Evolutionary conservation across 371 early-diverging fungal genomes (phyloP).

Genomic region (Capillidium rhysosporum): DNA sequence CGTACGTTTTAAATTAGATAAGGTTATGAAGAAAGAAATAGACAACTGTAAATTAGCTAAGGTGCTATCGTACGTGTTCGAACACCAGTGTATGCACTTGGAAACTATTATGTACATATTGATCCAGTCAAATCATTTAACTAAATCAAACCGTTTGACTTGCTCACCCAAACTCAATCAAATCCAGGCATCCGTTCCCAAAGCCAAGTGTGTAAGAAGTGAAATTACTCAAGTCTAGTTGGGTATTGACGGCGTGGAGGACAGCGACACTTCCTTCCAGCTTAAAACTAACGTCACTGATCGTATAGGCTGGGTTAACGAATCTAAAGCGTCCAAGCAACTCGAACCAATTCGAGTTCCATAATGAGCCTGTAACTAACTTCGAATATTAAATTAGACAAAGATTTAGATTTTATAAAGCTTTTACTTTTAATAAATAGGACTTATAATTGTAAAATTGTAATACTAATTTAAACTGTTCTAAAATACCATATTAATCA

Average conservation of each 20-base stretch:
- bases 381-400: no score
- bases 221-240: conserved; percentile 13
- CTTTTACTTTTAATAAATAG: no score
- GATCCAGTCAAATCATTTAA: conserved; percentile 25
- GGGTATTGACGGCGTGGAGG: conserved; percentile 39
- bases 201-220: neutral
- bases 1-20: conserved; percentile 29
- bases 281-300: conserved; percentile 6
- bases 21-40: conserved; percentile 17
- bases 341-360: conserved; percentile 32
- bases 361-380: conserved; percentile 60
- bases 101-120: conserved; percentile 79
- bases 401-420: no score
- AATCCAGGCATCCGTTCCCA: neutral
- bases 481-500: no score
- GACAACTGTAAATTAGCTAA: conserved; percentile 23
- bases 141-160: no score
- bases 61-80: conserved; percentile 65
- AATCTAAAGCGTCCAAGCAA: conserved; percentile 27
- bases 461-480: no score
- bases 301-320: conserved; percentile 79
- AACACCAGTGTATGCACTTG: conserved; percentile 82
- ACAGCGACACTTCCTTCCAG: conserved; percentile 9
- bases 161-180: no score
- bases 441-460: no score